A percentile compares a stretch with the other conserved stretches of the same genome.
Conservation (phyloP, 257 asterid genomes). For the Solanum boliviense region DNA sequence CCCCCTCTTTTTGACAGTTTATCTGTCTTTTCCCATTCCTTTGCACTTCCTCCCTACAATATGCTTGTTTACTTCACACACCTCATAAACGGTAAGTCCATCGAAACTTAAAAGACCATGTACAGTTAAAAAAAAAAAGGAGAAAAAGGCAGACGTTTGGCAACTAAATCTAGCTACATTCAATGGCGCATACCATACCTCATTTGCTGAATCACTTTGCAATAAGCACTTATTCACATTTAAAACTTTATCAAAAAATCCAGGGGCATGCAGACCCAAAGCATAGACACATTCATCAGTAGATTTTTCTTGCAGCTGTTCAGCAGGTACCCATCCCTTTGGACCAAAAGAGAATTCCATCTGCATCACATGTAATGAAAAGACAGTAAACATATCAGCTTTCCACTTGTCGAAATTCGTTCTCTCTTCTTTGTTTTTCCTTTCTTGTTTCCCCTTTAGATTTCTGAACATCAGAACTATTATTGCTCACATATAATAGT, state of each 20-base stretch:
- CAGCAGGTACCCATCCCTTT: constrained; percentile 76
- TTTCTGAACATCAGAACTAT: not conserved
- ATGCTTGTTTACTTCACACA: not conserved
- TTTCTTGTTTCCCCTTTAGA: not conserved
- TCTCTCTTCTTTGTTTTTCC: not conserved
- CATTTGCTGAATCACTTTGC: constrained; percentile 75
- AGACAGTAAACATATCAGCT: not conserved
- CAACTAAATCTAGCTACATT: not conserved
- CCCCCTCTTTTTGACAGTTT: not conserved
- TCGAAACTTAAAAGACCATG: not conserved
- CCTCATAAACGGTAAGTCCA: not conserved
- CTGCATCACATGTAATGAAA: constrained; percentile 27
- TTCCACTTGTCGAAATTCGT: not conserved
- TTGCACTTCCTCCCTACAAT: not conserved
- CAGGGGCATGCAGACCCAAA: constrained; percentile 95
- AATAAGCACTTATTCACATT: constrained; percentile 67
- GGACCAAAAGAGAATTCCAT: constrained; percentile 95
- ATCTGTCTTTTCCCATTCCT: not conserved
- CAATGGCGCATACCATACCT: constrained; percentile 27
- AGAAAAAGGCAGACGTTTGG: not conserved
- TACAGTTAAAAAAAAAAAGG: not conserved
- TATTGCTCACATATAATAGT: not conserved
- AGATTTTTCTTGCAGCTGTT: constrained; percentile 36
- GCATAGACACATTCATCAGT: constrained; percentile 41
- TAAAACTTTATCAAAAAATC: constrained; percentile 85